Conservation (phyloP, 441 rosid genomes). For the Syzygium malaccense region DNA sequence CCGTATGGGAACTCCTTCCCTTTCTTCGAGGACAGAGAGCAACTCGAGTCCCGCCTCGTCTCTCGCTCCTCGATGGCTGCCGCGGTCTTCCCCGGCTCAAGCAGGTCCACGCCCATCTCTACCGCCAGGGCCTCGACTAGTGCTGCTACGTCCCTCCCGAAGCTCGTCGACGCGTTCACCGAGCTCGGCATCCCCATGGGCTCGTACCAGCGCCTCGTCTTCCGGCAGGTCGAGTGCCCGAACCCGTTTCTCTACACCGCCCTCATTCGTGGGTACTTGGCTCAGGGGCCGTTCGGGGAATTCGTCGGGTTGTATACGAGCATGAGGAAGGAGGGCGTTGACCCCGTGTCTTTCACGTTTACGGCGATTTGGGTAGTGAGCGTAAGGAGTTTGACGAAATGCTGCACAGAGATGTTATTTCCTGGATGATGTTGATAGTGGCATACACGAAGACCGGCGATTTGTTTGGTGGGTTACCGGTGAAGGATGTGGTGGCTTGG, state of each 20-base stretch:
- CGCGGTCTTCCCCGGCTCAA: constrained; percentile 31
- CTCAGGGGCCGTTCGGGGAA: constrained; percentile 30
- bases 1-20: constrained; percentile 6
- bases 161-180: constrained; percentile 55
- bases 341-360: constrained; percentile 73
- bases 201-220: constrained; percentile 42
- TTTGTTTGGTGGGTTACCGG: constrained; percentile 45
- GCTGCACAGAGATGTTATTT: constrained; percentile 52
- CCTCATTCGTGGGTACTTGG: constrained; percentile 52
- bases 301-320: constrained; percentile 30
- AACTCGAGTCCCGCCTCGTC: constrained; percentile 30
- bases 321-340: constrained; percentile 41
- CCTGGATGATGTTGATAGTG: constrained; percentile 61
- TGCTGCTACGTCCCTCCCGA: constrained; percentile 55
- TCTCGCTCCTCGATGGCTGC: constrained; percentile 41
- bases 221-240: constrained; percentile 38
- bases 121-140: constrained; percentile 37
- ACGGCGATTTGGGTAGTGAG: constrained; percentile 36
- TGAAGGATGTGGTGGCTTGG: constrained; percentile 72
- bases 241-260: constrained; percentile 78
- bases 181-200: constrained; percentile 39
- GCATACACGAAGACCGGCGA: constrained; percentile 45
- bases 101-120: constrained; percentile 49
- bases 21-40: constrained; percentile 17
- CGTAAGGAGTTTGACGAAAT: constrained; percentile 69